Conservation (phyloP, 2,329 filamentous ascomycete genomes). For the Fusarium lyarnte region DNA sequence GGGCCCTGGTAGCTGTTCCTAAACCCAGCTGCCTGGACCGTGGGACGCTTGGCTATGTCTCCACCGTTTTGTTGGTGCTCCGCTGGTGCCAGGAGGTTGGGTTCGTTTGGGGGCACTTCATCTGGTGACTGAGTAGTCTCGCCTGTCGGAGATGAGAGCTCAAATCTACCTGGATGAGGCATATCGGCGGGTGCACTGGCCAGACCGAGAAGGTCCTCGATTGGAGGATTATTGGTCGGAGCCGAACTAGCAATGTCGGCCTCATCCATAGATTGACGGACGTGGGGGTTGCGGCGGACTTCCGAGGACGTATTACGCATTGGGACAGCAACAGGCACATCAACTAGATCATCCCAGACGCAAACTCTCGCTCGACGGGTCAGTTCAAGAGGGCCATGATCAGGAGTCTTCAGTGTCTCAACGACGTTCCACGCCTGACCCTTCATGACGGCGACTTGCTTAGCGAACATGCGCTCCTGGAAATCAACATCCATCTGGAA, state of each 20-base stretch:
- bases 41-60: constrained; percentile 36
- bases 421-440: constrained; percentile 99
- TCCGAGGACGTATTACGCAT: constrained; percentile 88
- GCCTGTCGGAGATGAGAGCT: constrained; percentile 62
- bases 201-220: constrained; percentile 77
- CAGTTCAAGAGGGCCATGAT: constrained; percentile 93
- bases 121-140: constrained; percentile 55
- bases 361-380: constrained; percentile 91
- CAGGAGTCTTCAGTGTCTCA: constrained; percentile 90
- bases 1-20: constrained; percentile 55
- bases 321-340: constrained; percentile 93
- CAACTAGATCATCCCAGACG: constrained; percentile 97
- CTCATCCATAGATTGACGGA: constrained; percentile 70
- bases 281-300: constrained; percentile 71
- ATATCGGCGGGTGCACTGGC: constrained; percentile 70
- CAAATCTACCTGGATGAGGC: constrained; percentile 80
- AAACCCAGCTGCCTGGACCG: constrained; percentile 26
- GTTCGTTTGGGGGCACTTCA: constrained; percentile 37
- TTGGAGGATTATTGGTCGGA: constrained; percentile 46
- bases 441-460: constrained; percentile 98
- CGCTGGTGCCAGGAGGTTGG: constrained; percentile 30
- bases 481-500: constrained; percentile 96
- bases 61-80: constrained; percentile 27
- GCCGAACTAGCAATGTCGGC: constrained; percentile 79
- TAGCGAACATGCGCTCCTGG: constrained; percentile 98